These are phyloP conservation scores for Cornus kousa DNA, from an alignment of 148 eudicot genomes.

Conservation along the genomic window DNA sequence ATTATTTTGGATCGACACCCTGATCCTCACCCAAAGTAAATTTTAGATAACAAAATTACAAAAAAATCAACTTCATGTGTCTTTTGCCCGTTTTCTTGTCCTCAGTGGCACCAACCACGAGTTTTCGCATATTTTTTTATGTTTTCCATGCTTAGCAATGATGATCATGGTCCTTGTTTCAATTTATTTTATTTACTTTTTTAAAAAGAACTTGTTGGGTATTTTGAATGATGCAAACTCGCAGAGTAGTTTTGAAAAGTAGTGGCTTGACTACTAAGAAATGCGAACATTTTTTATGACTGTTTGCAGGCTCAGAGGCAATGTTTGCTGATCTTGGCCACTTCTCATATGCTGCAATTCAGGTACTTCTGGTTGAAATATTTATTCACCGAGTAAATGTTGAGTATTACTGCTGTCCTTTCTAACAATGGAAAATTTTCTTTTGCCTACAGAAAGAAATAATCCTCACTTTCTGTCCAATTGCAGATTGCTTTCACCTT, in stretches of 20 bases:
- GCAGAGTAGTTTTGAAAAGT: neutral
- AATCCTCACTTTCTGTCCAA: slow-evolving; percentile 5
- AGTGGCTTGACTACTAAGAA: slow-evolving; percentile 6
- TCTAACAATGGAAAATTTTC: neutral
- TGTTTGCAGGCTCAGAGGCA: slow-evolving; percentile 79
- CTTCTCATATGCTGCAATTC: slow-evolving; percentile 86
- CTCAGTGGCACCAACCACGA: neutral
- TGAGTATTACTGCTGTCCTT: neutral
- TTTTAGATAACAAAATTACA: neutral
- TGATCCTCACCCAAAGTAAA: neutral
- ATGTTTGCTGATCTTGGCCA: slow-evolving; percentile 99
- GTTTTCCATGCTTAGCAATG: neutral
- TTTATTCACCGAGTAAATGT: neutral
- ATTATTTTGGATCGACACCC: neutral
- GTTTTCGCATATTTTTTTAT: neutral
- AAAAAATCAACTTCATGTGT: neutral
- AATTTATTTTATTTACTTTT: neutral
- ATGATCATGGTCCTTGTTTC: neutral
- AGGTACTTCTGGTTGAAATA: slow-evolving; percentile 41
- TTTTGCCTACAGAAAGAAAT: neutral
- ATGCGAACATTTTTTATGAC: slow-evolving; percentile 1
- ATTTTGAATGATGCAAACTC: neutral
- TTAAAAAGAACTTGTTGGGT: neutral
- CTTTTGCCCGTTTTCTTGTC: neutral
- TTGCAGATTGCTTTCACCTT: slow-evolving; percentile 88